phyloP scores from a whole-genome alignment of 2,329 filamentous ascomycete species.

The Aureobasidium sp. region DNA sequence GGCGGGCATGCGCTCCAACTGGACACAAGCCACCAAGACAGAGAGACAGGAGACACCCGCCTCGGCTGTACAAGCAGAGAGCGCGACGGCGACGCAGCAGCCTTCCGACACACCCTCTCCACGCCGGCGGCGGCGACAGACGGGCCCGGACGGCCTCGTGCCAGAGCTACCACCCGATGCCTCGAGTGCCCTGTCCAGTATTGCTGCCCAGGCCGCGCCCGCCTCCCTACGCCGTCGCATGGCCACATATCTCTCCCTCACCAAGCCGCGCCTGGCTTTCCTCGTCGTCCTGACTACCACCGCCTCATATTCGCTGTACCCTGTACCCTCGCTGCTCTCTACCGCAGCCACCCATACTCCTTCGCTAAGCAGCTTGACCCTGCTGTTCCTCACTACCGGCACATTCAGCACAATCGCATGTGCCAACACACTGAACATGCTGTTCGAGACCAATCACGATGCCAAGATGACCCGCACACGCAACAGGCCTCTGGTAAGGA shows the following conservation, averaged over 20 bases:
- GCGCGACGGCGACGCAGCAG: background rate
- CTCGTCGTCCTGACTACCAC: constrained; percentile 87
- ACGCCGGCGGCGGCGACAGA: constrained; percentile 26
- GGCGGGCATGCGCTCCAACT: constrained; percentile 3
- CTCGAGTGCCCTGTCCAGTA: constrained; percentile 49
- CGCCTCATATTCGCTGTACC: constrained; percentile 85
- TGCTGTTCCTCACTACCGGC: constrained; percentile 82
- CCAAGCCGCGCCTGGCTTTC: constrained; percentile 89
- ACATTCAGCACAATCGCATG: constrained; percentile 83
- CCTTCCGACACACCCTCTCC: constrained; percentile 20
- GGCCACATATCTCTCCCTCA: constrained; percentile 77
- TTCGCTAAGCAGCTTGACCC: constrained; percentile 79
- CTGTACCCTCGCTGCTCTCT: constrained; percentile 75
- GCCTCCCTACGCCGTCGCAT: constrained; percentile 55
- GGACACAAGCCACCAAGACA: constrained; percentile 1
- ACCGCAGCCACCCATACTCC: constrained; percentile 59
- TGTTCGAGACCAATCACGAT: constrained; percentile 84
- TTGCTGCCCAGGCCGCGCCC: constrained; percentile 48
- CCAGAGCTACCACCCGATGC: constrained; percentile 46
- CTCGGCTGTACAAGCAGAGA: background rate
- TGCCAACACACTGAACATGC: constrained; percentile 94
- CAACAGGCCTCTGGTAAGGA: constrained; percentile 79
- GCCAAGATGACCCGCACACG: constrained; percentile 89
- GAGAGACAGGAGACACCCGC: background rate
- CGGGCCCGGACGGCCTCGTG: constrained; percentile 11